A percentile compares a stretch with the other conserved stretches of the same genome.
phyloP scores from a whole-genome alignment of 139 green algal species.

The Coelastrella sp. region DNA sequence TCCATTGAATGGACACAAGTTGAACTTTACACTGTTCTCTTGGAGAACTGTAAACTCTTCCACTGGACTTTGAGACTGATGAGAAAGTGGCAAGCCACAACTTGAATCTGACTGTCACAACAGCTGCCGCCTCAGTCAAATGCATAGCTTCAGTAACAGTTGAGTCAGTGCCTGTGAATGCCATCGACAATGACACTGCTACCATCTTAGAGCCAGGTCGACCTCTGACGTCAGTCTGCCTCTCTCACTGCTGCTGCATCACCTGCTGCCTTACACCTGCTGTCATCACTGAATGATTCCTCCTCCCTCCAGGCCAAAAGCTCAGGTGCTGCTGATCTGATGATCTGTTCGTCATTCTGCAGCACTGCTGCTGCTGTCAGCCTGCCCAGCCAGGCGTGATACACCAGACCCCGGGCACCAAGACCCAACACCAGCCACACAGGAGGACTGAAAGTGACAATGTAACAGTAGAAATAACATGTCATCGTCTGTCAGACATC shows the following conservation, averaged over 20 bases:
- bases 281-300: no score
- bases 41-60: no score
- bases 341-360: conserved; percentile 41
- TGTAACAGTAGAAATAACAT: background rate
- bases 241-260: background rate
- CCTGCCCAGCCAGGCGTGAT: conserved; percentile 83
- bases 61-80: no score
- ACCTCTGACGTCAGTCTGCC: no score
- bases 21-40: no score
- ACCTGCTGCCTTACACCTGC: background rate
- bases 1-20: no score
- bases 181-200: background rate
- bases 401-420: conserved; percentile 85
- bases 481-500: background rate
- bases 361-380: conserved; percentile 72
- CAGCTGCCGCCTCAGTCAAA: no score
- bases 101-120: no score
- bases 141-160: no score
- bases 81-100: no score
- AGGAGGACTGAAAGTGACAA: background rate
- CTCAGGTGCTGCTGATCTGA: conserved; percentile 53
- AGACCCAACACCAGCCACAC: conserved; percentile 82
- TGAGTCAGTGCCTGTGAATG: background rate
- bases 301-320: conserved; percentile 59
- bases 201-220: background rate